Percentiles rank a stretch among this genome's conserved stretches.
Conservation (phyloP, 73 alveolate species). For the Durusdinium trenchii region DNA sequence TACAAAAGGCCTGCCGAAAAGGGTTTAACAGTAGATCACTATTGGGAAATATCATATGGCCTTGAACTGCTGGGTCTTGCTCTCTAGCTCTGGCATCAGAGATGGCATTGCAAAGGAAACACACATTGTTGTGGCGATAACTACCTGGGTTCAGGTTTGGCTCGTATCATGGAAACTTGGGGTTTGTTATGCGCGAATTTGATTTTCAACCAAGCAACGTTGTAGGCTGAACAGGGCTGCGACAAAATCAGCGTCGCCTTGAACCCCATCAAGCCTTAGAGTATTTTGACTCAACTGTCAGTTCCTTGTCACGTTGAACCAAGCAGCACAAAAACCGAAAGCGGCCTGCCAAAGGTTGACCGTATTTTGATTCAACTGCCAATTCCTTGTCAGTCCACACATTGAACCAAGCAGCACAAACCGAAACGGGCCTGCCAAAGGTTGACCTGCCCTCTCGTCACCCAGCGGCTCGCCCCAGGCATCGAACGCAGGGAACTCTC, state of each 20-base stretch:
- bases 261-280: not conserved
- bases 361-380: no score
- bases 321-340: no score
- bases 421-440: no score
- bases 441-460: no score
- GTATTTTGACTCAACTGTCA: no score
- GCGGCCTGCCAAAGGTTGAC: no score
- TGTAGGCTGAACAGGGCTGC: not conserved
- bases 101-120: not conserved
- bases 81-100: not conserved
- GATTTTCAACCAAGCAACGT: not conserved
- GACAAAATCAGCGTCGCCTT: not conserved
- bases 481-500: not conserved
- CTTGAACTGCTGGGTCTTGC: not conserved
- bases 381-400: no score
- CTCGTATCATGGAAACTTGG: not conserved
- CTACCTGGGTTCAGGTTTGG: not conserved
- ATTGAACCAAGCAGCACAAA: no score
- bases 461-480: not conserved
- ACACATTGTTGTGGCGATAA: not conserved
- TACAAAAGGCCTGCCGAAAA: not conserved
- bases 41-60: no score
- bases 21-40: not conserved
- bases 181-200: no score
- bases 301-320: no score